Conservation (phyloP, 2,329 filamentous ascomycete species). For the Sphaerulina musiva region DNA sequence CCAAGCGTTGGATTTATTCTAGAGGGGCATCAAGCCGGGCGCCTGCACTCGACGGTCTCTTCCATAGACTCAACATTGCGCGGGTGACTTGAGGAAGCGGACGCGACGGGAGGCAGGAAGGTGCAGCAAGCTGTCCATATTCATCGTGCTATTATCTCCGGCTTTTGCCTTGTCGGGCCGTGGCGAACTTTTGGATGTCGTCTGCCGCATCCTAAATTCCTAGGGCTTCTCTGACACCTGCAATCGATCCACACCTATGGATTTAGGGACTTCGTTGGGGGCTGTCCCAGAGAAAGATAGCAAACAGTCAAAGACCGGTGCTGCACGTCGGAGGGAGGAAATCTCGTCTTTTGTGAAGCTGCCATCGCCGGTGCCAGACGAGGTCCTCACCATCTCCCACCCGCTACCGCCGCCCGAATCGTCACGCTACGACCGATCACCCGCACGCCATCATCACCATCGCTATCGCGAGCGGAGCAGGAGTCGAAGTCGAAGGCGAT, state of each 20-base stretch:
- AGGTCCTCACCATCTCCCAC: conserved; percentile 4
- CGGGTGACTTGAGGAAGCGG: not conserved
- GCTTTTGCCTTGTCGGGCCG: conserved; percentile 6
- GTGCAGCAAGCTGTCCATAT: not conserved
- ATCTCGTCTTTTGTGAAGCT: conserved; percentile 6
- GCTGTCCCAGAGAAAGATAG: conserved; percentile 1
- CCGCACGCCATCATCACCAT: conserved; percentile 13
- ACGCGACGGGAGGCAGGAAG: not conserved
- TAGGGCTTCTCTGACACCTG: not conserved
- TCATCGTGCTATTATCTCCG: conserved; percentile 3
- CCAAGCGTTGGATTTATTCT: not conserved
- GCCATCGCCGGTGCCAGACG: conserved; percentile 8
- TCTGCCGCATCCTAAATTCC: not conserved
- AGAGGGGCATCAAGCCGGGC: not conserved
- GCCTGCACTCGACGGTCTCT: not conserved
- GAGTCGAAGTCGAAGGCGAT: conserved; percentile 12
- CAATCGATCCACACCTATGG: conserved; percentile 4
- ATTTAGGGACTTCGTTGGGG: not conserved
- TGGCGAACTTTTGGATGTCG: not conserved
- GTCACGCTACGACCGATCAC: conserved; percentile 12
- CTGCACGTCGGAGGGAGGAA: not conserved
- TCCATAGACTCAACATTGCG: not conserved
- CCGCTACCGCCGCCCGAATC: conserved; percentile 8
- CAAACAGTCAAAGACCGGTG: not conserved
- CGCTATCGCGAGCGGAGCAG: conserved; percentile 11